Evolutionary conservation across 345 rosid species (phyloP), one percentile per base, ranked within the genome.

Genomic region (Raphanus sativus): DNA sequence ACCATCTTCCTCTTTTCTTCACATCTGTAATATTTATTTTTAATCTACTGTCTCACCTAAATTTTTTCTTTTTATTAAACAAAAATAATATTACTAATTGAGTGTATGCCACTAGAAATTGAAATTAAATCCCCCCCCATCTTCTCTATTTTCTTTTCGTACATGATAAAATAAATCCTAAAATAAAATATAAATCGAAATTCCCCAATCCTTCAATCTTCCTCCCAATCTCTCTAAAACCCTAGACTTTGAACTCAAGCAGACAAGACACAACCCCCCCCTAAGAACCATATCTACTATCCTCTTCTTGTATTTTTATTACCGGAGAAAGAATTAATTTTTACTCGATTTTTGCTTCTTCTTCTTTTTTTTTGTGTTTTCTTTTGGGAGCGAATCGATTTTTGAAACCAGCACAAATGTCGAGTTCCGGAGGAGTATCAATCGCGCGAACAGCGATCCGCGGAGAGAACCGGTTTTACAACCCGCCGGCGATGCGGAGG

Each of bases 401-500:
- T n/a, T 8, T 38, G 12, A 0, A 24, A 62, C 21, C 29, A 24
- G 55, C 61, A 71, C 79, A 77, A 77, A 86, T 86, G 89, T 78
- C 86, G 58, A 85, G 83, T 36, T 80, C 84, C 0, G 83, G 85
- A 67, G 81, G 84, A 8, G 86, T 71, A 71, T 81, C 86, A 69
- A 82, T 79, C 64, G 83, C 77, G 6, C 66, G 84, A 8, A 69
- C 82, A 24, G 77, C 82, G 68, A 63, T 76, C 69, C 77, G 84
- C 1, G 90, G 86, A 1, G 88, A 83, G 77, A 80, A 80, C 62
- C 83, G 88, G 28, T 85, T 87, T 60, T 85, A 87, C 48, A 74
- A 85, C 12, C 86, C 88, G 10, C 90, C 88, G 7, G 78, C 83
- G 62, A 69, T 87, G 75, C 71, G 88, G 36, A 78, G 77, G 65